Conservation (phyloP, 257 asterid species). For the Solanum paucissectum region DNA sequence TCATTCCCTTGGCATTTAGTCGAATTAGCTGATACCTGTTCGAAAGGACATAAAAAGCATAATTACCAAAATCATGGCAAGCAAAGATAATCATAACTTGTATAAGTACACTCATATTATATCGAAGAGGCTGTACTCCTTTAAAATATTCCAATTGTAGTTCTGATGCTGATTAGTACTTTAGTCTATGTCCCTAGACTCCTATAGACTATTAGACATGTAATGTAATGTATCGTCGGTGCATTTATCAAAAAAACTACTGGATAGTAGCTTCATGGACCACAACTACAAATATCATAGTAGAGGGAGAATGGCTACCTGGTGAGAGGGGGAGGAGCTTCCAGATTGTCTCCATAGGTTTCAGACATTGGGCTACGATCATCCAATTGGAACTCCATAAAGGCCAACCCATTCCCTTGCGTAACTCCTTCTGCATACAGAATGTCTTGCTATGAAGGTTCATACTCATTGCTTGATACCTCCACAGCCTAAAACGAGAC, state of each 20-base stretch:
- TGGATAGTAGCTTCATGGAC: not conserved
- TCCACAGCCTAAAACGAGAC: constrained; percentile 61
- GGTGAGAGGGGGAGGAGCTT: constrained; percentile 52
- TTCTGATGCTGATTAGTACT: not conserved
- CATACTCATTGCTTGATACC: constrained; percentile 91
- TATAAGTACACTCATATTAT: not conserved
- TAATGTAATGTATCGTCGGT: not conserved
- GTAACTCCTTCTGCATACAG: constrained; percentile 91
- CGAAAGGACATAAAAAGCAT: not conserved
- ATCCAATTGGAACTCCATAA: constrained; percentile 87
- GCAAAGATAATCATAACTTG: not conserved
- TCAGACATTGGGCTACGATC: constrained; percentile 97
- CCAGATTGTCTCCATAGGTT: constrained; percentile 68
- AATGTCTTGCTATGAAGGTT: constrained; percentile 85
- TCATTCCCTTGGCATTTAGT: constrained; percentile 78
- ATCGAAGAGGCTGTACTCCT: not conserved
- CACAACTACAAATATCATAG: not conserved
- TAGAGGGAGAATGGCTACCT: constrained; percentile 28
- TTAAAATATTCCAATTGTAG: not conserved
- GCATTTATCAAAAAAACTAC: not conserved
- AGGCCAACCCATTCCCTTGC: constrained; percentile 86
- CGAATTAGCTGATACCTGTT: constrained; percentile 82
- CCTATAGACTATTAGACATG: not conserved
- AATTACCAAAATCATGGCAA: not conserved
- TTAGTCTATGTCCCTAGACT: not conserved